Evolutionary conservation across 768 basidiomycete species (phyloP).

Genomic region (Pleurotus pulmonarius): DNA sequence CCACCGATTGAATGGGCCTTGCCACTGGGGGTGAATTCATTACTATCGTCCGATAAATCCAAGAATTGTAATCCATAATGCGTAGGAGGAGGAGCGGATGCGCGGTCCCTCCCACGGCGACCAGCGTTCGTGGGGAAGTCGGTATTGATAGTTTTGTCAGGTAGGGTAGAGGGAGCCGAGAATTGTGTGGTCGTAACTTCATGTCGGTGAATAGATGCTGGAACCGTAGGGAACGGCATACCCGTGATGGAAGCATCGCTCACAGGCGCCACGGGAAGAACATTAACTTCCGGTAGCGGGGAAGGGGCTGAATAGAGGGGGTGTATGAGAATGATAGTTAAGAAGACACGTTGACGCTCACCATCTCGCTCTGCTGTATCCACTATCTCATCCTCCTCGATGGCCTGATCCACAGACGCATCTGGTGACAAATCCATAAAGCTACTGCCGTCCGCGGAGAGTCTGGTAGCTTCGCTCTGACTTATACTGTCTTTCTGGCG

Average conservation of each 20-base stretch:
- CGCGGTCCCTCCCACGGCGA: background rate
- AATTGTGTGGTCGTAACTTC: background rate
- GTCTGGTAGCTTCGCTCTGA: background rate
- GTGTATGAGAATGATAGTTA: background rate
- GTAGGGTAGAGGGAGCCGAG: background rate
- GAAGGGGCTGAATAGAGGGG: background rate
- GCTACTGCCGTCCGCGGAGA: background rate
- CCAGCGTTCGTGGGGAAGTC: background rate
- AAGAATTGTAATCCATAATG: conserved; percentile 1
- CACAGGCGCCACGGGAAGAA: background rate
- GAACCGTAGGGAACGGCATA: background rate
- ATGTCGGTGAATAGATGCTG: background rate
- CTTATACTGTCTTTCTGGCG: background rate
- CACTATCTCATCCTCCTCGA: background rate
- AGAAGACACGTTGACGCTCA: background rate
- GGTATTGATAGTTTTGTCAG: background rate
- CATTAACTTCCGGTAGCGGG: background rate
- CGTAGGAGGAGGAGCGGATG: conserved; percentile 4
- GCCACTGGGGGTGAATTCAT: background rate
- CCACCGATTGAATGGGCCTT: conserved; percentile 2
- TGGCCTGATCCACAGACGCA: background rate
- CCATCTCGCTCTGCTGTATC: background rate
- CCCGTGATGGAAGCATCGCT: background rate
- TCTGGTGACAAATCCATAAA: conserved; percentile 5
- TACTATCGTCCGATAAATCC: background rate